Percentiles rank a stretch among this genome's conserved stretches.
These are phyloP conservation scores for Neoscytalidium dimidiatum DNA, from an alignment of 2,329 filamentous ascomycete genomes.

Conservation along the genomic window DNA sequence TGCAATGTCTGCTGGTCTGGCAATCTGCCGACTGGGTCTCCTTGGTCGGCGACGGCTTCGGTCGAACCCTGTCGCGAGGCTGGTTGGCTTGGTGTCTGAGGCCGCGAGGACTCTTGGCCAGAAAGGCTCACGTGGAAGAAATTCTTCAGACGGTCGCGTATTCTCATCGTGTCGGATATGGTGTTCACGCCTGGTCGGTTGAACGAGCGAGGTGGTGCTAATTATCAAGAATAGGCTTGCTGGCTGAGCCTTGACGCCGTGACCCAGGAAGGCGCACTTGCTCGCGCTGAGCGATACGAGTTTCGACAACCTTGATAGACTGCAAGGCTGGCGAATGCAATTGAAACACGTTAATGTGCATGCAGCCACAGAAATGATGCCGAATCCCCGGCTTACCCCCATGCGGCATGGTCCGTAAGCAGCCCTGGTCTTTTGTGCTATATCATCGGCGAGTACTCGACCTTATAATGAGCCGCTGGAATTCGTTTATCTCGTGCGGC, in stretches of 20 bases:
- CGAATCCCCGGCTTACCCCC: not conserved
- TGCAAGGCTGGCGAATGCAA: too few relatives aligned
- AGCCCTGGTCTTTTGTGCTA: not conserved
- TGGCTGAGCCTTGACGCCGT: not conserved
- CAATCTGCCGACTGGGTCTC: not conserved
- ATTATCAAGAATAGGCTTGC: not conserved
- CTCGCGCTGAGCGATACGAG: not conserved
- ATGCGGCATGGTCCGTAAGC: not conserved
- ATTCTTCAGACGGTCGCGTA: not conserved
- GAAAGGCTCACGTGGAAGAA: not conserved
- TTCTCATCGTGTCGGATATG: not conserved
- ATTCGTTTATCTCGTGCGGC: not conserved
- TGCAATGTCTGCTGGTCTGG: not conserved
- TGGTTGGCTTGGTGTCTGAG: not conserved
- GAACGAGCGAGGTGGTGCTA: not conserved
- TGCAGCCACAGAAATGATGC: too few relatives aligned
- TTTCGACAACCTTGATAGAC: too few relatives aligned
- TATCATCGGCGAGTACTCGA: not conserved
- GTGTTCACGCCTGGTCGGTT: not conserved
- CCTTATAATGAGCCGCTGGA: not conserved
- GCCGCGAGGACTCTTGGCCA: not conserved
- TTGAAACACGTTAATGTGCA: too few relatives aligned
- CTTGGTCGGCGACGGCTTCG: not conserved
- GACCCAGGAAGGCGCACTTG: not conserved
- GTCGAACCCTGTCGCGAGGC: not conserved